Conservation (phyloP, 106 monocot genomes). For the Platanthera zijinensis region DNA sequence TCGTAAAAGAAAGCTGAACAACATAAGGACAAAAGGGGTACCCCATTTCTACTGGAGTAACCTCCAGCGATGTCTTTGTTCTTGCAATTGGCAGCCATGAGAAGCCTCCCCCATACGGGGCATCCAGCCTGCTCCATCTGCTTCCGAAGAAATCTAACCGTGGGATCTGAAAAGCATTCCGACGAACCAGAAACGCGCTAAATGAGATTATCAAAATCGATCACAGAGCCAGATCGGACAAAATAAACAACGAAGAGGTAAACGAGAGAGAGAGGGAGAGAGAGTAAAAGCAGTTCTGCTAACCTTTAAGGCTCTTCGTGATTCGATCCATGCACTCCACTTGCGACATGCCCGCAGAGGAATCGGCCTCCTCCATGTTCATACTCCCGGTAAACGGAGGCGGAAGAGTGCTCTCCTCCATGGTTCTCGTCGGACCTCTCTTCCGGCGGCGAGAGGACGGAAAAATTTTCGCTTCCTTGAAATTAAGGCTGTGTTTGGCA, state of each 20-base stretch:
- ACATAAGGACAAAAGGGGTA: slow-evolving; percentile 4
- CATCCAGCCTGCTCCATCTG: slow-evolving; percentile 68
- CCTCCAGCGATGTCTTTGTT: slow-evolving; percentile 32
- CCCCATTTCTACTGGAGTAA: slow-evolving; percentile 41
- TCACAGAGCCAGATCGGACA: not conserved
- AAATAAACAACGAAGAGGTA: not conserved
- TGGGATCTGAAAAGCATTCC: slow-evolving; percentile 3
- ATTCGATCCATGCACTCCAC: slow-evolving; percentile 6
- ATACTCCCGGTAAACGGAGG: not conserved
- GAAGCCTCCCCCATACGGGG: slow-evolving; percentile 33
- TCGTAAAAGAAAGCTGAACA: not conserved
- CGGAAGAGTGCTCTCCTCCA: not conserved
- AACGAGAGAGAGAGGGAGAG: not conserved
- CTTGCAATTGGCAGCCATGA: slow-evolving; percentile 40
- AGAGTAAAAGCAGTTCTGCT: not conserved
- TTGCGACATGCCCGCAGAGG: not conserved
- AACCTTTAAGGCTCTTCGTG: slow-evolving; percentile 6
- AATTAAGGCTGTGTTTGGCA: too few relatives aligned
- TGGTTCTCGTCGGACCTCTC: not conserved
- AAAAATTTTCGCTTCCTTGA: too few relatives aligned
- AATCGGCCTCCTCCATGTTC: not conserved
- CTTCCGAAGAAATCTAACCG: slow-evolving; percentile 51
- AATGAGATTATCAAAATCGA: not conserved
- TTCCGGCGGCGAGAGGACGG: too few relatives aligned
- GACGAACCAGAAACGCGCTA: not conserved